Evolutionary conservation across 805 yeast species (phyloP).

Genomic region (Lipomyces sp.): DNA sequence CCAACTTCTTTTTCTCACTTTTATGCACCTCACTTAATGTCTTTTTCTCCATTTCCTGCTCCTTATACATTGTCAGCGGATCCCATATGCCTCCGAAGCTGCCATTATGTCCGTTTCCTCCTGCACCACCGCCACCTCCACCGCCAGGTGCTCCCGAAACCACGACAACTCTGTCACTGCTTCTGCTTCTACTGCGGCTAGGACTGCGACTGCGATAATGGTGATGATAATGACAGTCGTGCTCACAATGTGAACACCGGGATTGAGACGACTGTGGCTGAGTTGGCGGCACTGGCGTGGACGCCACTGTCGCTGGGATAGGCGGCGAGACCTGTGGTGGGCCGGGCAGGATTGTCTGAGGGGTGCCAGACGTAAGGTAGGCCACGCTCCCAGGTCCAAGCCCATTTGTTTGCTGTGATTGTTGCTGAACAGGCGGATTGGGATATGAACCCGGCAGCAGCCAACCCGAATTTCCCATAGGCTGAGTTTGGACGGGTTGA

Average conservation of each 20-base stretch:
- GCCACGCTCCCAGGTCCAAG: background rate
- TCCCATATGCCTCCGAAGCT: background rate
- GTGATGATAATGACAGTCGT: slow-evolving; percentile 8
- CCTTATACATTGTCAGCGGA: background rate
- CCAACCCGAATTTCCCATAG: background rate
- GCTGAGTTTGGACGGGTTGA: background rate
- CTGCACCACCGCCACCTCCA: slow-evolving; percentile 1
- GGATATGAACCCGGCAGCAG: background rate
- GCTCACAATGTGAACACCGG: background rate
- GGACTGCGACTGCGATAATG: background rate
- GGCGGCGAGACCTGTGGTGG: background rate
- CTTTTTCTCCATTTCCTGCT: slow-evolving; percentile 7
- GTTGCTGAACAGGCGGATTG: background rate
- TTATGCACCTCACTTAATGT: slow-evolving; percentile 9
- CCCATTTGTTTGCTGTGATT: background rate
- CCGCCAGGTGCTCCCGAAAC: slow-evolving; percentile 14
- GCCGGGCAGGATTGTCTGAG: background rate
- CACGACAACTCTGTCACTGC: slow-evolving; percentile 7
- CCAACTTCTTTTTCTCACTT: slow-evolving; percentile 11
- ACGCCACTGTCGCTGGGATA: too few species aligned
- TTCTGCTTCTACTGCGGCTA: slow-evolving; percentile 6
- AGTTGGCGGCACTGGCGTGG: background rate
- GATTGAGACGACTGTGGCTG: background rate
- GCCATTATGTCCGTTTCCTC: background rate
- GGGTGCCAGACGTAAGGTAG: background rate